Evolutionary conservation across 768 basidiomycete genomes (phyloP).

Genomic region (Xerocomellus intermedius): DNA sequence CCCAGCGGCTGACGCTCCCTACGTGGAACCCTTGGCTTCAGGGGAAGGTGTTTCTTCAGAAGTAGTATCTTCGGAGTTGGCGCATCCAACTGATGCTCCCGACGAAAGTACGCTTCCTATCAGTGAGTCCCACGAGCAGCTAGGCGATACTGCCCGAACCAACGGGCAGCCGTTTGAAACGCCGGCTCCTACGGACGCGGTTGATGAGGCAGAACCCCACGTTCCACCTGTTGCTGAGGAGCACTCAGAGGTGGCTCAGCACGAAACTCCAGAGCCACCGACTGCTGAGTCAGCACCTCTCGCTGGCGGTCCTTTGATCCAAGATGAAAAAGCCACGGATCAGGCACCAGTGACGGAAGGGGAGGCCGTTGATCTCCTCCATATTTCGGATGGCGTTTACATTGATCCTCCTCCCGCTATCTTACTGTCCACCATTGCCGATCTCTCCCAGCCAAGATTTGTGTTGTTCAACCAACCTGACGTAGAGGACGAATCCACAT

Average conservation of each 20-base stretch:
- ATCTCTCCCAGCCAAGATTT: constrained; percentile 41
- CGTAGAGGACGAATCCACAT: constrained; percentile 24
- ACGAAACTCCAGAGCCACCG: constrained; percentile 6
- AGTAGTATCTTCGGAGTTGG: background rate
- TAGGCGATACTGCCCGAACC: constrained; percentile 2
- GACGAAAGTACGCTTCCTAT: constrained; percentile 2
- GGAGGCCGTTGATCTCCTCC: constrained; percentile 44
- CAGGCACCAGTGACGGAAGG: constrained; percentile 9
- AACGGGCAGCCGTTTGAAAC: constrained; percentile 8
- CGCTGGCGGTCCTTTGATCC: background rate
- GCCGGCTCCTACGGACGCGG: constrained; percentile 1
- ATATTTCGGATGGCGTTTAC: constrained; percentile 65
- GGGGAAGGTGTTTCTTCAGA: constrained; percentile 11
- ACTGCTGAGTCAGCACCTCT: constrained; percentile 10
- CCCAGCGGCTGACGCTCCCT: constrained; percentile 11
- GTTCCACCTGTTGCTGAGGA: constrained; percentile 6
- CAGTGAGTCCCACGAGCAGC: constrained; percentile 24
- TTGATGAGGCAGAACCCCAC: constrained; percentile 2
- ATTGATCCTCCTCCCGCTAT: constrained; percentile 76
- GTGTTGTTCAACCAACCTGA: constrained; percentile 58
- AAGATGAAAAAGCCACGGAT: constrained; percentile 14
- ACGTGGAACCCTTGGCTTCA: constrained; percentile 15
- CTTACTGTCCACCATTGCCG: constrained; percentile 42
- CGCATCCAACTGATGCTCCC: constrained; percentile 7
- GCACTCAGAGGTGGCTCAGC: constrained; percentile 12